These are phyloP conservation scores for Pythium apleroticum DNA, from an alignment of 352 stramenopile species.

Conservation along the genomic window DNA sequence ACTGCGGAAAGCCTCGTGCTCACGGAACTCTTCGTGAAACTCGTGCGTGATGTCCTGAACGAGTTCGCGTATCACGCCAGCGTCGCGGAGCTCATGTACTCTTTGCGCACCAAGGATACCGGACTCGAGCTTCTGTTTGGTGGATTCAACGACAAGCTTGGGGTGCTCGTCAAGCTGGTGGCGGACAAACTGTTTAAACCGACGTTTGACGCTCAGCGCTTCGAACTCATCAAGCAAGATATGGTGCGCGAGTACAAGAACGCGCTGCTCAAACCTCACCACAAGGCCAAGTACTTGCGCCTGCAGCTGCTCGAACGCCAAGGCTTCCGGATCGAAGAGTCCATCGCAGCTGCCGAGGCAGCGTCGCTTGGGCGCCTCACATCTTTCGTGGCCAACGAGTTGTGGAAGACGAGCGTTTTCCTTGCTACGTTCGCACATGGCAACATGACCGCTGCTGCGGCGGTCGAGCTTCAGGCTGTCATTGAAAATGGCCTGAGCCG, in stretches of 20 bases:
- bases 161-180: slow-evolving; percentile 46
- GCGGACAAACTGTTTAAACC: slow-evolving; percentile 40
- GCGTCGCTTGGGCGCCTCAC: slow-evolving; percentile 40
- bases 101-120: slow-evolving; percentile 55
- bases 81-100: slow-evolving; percentile 58
- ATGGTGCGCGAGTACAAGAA: slow-evolving; percentile 77
- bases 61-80: slow-evolving; percentile 61
- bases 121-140: slow-evolving; percentile 62
- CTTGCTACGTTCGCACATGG: slow-evolving; percentile 71
- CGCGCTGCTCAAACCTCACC: slow-evolving; percentile 50
- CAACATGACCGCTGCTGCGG: slow-evolving; percentile 49
- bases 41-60: slow-evolving; percentile 66
- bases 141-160: slow-evolving; percentile 72
- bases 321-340: slow-evolving; percentile 50
- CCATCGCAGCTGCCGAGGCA: slow-evolving; percentile 46
- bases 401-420: slow-evolving; percentile 55
- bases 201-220: slow-evolving; percentile 32
- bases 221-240: slow-evolving; percentile 48
- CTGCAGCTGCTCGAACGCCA: slow-evolving; percentile 65
- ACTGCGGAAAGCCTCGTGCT: slow-evolving; percentile 43
- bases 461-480: slow-evolving; percentile 34
- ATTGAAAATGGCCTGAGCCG: slow-evolving; percentile 47
- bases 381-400: slow-evolving; percentile 34
- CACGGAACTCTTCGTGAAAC: slow-evolving; percentile 59
- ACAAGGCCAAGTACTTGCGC: slow-evolving; percentile 67